phyloP scores from a whole-genome alignment of 306 rosid genomes.

The Rosa rugosa region DNA sequence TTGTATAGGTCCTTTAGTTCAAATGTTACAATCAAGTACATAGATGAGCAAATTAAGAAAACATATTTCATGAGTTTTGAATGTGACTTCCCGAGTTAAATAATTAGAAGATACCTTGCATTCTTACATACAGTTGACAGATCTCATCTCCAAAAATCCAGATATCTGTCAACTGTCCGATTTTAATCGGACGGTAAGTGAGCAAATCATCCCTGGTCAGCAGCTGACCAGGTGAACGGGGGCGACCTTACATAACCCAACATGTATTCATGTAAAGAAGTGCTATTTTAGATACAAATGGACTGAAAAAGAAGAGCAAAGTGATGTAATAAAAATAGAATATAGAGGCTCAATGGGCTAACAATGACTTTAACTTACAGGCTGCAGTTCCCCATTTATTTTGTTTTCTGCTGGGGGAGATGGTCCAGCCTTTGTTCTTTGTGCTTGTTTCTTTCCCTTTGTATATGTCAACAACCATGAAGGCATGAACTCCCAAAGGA shows the following conservation, averaged over 20 bases:
- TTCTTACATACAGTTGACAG: too few relatives aligned
- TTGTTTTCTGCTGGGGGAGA: background rate
- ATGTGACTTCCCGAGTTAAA: constrained; percentile 1
- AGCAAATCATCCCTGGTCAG: too few relatives aligned
- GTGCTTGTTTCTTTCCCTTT: background rate
- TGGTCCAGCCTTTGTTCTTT: background rate
- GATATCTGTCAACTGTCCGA: too few relatives aligned
- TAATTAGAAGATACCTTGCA: background rate
- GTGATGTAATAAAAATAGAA: background rate
- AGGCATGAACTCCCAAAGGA: background rate
- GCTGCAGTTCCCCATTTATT: background rate
- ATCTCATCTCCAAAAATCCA: too few relatives aligned
- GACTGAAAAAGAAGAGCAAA: background rate
- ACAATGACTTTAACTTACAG: background rate
- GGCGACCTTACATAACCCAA: background rate
- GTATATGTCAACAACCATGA: background rate
- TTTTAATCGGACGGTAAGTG: too few relatives aligned
- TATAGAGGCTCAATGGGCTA: background rate
- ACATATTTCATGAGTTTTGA: background rate
- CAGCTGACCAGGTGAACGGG: too few relatives aligned
- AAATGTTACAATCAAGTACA: background rate
- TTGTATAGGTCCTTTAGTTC: too few relatives aligned
- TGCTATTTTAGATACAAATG: background rate
- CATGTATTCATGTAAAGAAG: background rate
- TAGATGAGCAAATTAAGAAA: background rate